Evolutionary conservation across 2,329 filamentous ascomycete genomes (phyloP).

Genomic region (Hypoxylon sp.): DNA sequence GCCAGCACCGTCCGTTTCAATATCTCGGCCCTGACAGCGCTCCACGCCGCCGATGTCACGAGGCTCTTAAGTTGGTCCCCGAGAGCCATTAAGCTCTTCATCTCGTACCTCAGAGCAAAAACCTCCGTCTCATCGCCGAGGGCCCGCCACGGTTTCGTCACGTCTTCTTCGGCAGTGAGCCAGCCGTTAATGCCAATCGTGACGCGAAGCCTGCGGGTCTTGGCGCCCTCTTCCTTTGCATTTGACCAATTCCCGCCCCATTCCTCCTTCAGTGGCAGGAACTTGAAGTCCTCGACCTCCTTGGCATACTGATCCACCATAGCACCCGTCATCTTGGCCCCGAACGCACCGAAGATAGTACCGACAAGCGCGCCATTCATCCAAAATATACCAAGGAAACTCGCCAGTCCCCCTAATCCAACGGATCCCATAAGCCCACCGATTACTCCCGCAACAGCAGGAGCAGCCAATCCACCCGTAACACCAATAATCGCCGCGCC

Average conservation of each 20-base stretch:
- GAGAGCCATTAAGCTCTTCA: constrained; percentile 80
- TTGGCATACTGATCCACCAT: constrained; percentile 91
- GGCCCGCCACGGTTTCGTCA: constrained; percentile 83
- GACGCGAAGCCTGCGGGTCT: constrained; percentile 73
- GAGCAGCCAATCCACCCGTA: constrained; percentile 90
- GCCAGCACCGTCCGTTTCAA: constrained; percentile 79
- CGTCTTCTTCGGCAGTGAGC: constrained; percentile 80
- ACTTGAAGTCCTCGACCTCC: constrained; percentile 85
- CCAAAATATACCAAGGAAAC: constrained; percentile 87
- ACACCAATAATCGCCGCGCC: constrained; percentile 92
- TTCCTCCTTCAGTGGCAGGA: constrained; percentile 76
- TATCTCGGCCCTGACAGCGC: constrained; percentile 78
- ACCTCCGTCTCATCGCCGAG: constrained; percentile 79
- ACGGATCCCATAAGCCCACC: constrained; percentile 88
- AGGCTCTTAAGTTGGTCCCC: constrained; percentile 80
- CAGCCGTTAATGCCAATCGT: constrained; percentile 91
- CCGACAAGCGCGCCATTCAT: constrained; percentile 89
- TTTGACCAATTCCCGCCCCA: constrained; percentile 54
- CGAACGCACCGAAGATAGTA: constrained; percentile 89
- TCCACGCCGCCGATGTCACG: constrained; percentile 81
- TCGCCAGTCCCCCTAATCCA: constrained; percentile 86
- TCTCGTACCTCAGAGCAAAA: constrained; percentile 88
- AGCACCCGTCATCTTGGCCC: constrained; percentile 81
- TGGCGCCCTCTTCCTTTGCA: constrained; percentile 37
- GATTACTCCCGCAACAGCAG: constrained; percentile 86